A percentile compares a stretch with the other conserved stretches of the same genome.
Evolutionary conservation across 345 rosid genomes (phyloP).

Genomic region (Acer negundo): DNA sequence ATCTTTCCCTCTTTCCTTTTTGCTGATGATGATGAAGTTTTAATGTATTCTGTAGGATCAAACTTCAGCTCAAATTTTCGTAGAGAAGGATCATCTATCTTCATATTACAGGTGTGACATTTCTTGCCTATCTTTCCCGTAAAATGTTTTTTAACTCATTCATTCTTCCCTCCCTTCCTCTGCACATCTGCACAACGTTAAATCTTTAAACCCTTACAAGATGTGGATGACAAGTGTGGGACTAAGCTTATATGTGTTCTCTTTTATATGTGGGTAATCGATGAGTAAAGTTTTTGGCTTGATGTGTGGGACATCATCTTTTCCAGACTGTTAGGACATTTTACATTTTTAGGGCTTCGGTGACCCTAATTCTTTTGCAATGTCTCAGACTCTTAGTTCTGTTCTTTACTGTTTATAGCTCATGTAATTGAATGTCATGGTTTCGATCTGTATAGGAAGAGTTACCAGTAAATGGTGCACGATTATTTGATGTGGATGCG

Average conservation of each 20-base stretch:
- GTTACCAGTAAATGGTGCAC: constrained; percentile 65
- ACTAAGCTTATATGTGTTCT: background rate
- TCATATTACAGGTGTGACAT: constrained; percentile 56
- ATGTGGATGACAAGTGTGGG: background rate
- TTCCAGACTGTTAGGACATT: background rate
- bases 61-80: constrained; percentile 29
- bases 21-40: background rate
- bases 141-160: background rate
- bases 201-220: background rate
- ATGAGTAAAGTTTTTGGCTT: background rate
- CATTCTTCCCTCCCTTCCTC: background rate
- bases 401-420: background rate
- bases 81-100: constrained; percentile 39
- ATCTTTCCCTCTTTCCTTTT: background rate
- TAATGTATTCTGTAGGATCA: constrained; percentile 29
- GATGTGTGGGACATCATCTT: background rate
- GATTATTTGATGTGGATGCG: constrained; percentile 74
- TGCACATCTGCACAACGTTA: background rate
- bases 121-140: background rate
- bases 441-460: constrained; percentile 42
- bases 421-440: constrained; percentile 11
- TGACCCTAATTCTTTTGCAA: background rate
- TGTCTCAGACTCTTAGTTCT: background rate
- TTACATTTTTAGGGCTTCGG: too few species aligned
- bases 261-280: too few species aligned